Evolutionary conservation across 345 rosid genomes (phyloP).

Genomic region (Gossypium ekmanianum): DNA sequence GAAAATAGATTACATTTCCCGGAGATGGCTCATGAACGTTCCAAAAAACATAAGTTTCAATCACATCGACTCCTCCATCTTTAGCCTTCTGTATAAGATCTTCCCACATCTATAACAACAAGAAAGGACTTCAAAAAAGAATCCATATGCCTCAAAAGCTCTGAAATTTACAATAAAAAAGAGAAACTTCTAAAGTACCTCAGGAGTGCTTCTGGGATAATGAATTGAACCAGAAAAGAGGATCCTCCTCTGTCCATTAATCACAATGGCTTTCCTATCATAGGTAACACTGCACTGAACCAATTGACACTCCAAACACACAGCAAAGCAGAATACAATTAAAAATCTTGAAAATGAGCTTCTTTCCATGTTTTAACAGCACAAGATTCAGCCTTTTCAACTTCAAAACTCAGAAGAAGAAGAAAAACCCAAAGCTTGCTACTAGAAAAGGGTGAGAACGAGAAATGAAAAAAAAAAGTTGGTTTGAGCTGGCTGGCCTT

Average conservation of each 20-base stretch:
- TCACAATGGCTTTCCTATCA: conserved; percentile 36
- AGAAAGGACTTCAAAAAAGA: not conserved
- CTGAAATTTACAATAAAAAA: not conserved
- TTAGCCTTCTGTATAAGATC: conserved; percentile 96
- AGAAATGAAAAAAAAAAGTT: not conserved
- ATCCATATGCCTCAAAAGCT: not conserved
- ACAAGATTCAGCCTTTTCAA: not conserved
- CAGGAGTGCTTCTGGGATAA: conserved; percentile 54
- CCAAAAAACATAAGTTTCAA: conserved; percentile 99
- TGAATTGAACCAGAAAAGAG: conserved; percentile 53
- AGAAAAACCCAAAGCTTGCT: not conserved
- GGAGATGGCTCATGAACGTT: conserved; percentile 97
- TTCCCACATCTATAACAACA: conserved; percentile 85
- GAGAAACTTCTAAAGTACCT: conserved; percentile 45
- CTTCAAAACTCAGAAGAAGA: not conserved
- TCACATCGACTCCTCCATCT: conserved; percentile 90
- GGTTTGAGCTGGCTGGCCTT: not conserved
- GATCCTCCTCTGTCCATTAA: conserved; percentile 38
- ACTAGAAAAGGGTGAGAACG: not conserved
- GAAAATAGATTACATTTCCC: conserved; percentile 59
- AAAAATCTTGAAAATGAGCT: conserved; percentile 34
- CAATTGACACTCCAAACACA: conserved; percentile 41
- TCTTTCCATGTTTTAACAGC: conserved; percentile 40
- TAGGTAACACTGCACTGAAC: conserved; percentile 42
- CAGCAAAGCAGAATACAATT: conserved; percentile 36